phyloP scores from a whole-genome alignment of 805 yeast genomes.

The Maudiozyma turicensis region DNA sequence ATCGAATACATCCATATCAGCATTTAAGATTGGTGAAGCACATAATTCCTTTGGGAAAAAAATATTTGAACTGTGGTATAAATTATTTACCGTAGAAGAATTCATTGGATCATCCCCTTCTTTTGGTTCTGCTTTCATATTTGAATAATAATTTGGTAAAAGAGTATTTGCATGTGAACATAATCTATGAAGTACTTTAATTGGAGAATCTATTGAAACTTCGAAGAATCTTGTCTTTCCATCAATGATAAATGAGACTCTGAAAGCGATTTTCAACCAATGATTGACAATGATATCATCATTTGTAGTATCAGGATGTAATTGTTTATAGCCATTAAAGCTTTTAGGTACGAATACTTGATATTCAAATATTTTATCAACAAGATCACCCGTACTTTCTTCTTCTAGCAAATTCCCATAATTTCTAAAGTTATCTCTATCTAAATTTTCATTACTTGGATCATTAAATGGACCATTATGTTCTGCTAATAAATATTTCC shows the following conservation, averaged over 20 bases:
- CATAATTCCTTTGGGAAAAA: constrained; percentile 31
- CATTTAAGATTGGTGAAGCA: constrained; percentile 41
- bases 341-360: constrained; percentile 69
- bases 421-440: constrained; percentile 23
- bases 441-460: constrained; percentile 10
- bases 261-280: constrained; percentile 82
- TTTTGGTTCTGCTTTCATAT: background rate
- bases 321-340: constrained; percentile 42
- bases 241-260: constrained; percentile 56
- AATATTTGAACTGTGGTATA: constrained; percentile 29
- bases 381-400: constrained; percentile 41
- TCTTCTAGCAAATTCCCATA: constrained; percentile 32
- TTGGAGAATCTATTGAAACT: constrained; percentile 86
- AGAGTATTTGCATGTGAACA: constrained; percentile 75
- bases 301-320: constrained; percentile 81
- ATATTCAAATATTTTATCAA: constrained; percentile 72
- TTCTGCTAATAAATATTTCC: constrained; percentile 68
- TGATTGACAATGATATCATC: constrained; percentile 77
- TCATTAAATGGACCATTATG: constrained; percentile 47
- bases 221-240: constrained; percentile 79
- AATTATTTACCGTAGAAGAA: constrained; percentile 4
- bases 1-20: constrained; percentile 42
- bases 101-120: background rate
- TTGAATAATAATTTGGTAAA: constrained; percentile 51
- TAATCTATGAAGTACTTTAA: constrained; percentile 62